Percentiles rank a stretch among this genome's conserved stretches.
These are phyloP conservation scores for Bipolaris victoriae DNA, from an alignment of 2,329 filamentous ascomycete genomes.

Conservation along the genomic window DNA sequence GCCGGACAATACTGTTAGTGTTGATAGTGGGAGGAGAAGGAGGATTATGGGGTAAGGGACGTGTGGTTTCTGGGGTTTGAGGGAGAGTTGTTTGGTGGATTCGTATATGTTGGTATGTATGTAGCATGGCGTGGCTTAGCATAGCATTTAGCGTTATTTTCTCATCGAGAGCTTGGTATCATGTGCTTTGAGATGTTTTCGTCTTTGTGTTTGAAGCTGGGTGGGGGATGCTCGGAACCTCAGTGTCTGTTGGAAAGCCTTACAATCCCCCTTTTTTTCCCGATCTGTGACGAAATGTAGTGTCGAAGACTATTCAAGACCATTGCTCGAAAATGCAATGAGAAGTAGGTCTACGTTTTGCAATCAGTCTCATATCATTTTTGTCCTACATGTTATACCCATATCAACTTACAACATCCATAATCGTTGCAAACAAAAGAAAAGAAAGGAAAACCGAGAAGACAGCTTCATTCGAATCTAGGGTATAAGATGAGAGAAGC, in stretches of 20 bases:
- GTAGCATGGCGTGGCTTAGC: constrained; percentile 16
- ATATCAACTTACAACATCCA: not conserved
- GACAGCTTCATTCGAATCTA: constrained; percentile 19
- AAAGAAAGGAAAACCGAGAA: not conserved
- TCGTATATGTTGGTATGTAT: constrained; percentile 3
- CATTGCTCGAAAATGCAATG: too few species aligned
- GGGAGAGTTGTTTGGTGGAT: not conserved
- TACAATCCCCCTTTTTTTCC: not conserved
- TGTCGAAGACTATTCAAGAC: too few species aligned
- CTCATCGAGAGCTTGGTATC: too few species aligned
- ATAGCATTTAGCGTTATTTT: constrained; percentile 9
- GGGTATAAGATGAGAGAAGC: constrained; percentile 20
- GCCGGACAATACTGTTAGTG: constrained; percentile 47
- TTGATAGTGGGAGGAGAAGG: constrained; percentile 45
- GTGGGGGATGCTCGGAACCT: not conserved
- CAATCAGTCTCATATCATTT: not conserved
- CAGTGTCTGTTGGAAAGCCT: not conserved
- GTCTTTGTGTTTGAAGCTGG: not conserved
- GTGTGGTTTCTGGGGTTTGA: not conserved
- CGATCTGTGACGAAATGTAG: not conserved
- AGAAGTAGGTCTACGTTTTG: too few species aligned
- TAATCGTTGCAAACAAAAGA: not conserved
- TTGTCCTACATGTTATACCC: not conserved
- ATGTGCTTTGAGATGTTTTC: not conserved
- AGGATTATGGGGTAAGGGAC: constrained; percentile 33